Evolutionary conservation across 495 filamentous ascomycete genomes (phyloP).

Genomic region (Ramalina intermedia): DNA sequence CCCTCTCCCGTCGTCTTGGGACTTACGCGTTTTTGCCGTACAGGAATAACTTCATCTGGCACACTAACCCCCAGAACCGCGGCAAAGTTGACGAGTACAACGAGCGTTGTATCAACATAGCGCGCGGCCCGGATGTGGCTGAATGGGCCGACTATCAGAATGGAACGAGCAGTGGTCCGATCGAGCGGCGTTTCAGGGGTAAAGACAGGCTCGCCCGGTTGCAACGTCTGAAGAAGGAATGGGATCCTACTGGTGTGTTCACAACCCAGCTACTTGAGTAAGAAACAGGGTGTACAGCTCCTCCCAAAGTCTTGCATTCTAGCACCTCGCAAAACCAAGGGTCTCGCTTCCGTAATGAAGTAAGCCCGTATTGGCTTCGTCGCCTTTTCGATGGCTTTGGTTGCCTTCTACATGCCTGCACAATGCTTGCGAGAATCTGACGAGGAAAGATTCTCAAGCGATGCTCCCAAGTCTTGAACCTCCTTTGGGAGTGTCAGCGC

Average conservation of each 20-base stretch:
- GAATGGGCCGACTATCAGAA: constrained; percentile 14
- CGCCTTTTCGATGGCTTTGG: no score
- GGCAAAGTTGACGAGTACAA: constrained; percentile 10
- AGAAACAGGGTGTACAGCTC: background rate
- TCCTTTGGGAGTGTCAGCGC: no score
- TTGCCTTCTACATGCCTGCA: no score
- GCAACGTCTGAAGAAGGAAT: constrained; percentile 4
- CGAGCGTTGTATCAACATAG: constrained; percentile 8
- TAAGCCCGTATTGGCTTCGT: no score
- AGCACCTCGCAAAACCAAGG: no score
- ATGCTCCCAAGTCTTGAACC: no score
- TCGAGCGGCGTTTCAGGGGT: constrained; percentile 11
- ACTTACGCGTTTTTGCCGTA: background rate
- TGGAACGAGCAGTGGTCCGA: constrained; percentile 7
- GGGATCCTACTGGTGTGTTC: constrained; percentile 8
- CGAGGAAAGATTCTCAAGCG: no score
- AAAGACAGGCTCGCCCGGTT: constrained; percentile 3
- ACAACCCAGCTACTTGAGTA: constrained; percentile 2
- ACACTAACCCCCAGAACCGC: constrained; percentile 7
- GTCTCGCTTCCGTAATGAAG: no score
- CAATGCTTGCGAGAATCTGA: no score
- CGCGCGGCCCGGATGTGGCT: constrained; percentile 8
- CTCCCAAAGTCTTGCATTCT: no score
- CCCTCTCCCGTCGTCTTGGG: no score
- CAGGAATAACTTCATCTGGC: constrained; percentile 13